phyloP scores from a whole-genome alignment of 305 asterid species.

The Solanum hybrid region DNA sequence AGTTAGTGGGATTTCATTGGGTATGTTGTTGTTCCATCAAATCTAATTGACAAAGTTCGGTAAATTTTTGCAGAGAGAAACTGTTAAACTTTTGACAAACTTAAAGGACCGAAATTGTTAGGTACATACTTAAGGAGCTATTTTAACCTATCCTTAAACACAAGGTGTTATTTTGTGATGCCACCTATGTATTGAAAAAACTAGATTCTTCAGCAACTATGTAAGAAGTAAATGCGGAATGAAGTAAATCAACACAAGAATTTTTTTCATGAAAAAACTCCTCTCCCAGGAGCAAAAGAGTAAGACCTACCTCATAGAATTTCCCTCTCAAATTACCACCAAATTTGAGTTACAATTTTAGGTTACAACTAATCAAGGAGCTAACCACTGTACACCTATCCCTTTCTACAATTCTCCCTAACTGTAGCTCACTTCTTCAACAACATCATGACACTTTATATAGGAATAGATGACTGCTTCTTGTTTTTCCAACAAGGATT shows the following conservation, averaged over 20 bases:
- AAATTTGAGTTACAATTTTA: not conserved
- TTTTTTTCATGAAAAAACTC: not conserved
- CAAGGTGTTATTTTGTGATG: not conserved
- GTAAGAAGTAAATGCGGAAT: not conserved
- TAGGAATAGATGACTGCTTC: not conserved
- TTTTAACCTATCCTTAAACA: not conserved
- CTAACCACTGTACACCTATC: not conserved
- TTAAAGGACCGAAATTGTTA: not conserved
- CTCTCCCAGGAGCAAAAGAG: not conserved
- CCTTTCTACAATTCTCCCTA: not conserved
- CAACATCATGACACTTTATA: not conserved
- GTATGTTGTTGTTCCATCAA: not conserved
- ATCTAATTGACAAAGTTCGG: not conserved
- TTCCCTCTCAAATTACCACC: not conserved
- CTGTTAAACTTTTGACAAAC: not conserved
- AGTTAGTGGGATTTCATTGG: not conserved
- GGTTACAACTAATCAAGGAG: not conserved
- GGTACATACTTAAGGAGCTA: not conserved
- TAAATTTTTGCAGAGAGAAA: not conserved
- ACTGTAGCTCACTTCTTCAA: not conserved
- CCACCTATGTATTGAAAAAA: not conserved
- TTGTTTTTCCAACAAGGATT: not conserved
- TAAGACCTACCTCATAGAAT: not conserved
- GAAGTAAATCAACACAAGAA: not conserved
- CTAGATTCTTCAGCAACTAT: not conserved